Percentiles rank a stretch among this genome's conserved stretches.
phyloP scores from a whole-genome alignment of 1,284 basidiomycete species.

The Wallemia ichthyophaga region DNA sequence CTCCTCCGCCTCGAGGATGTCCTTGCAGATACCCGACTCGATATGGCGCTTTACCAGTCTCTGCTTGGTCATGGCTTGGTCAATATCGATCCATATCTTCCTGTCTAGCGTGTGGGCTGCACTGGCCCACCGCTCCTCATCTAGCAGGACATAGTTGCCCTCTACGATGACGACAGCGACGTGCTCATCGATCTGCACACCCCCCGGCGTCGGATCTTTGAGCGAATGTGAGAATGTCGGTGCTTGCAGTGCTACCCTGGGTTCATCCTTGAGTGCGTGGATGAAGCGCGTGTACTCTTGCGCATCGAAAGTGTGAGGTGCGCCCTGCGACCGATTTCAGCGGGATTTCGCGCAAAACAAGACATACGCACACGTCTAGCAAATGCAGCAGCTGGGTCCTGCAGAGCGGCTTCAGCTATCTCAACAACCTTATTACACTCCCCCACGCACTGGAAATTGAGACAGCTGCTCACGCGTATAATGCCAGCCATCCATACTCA shows the following conservation, averaged over 20 bases:
- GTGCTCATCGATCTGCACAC: slow-evolving; percentile 24
- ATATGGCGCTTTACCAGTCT: slow-evolving; percentile 46
- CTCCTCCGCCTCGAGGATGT: slow-evolving; percentile 32
- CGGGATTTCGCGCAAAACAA: neutral
- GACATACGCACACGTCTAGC: neutral
- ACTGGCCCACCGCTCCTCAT: slow-evolving; percentile 36
- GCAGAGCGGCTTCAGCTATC: neutral
- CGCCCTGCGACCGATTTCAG: slow-evolving; percentile 22
- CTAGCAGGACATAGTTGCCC: slow-evolving; percentile 48
- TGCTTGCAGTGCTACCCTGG: slow-evolving; percentile 11
- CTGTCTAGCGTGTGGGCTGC: slow-evolving; percentile 40
- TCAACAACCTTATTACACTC: neutral
- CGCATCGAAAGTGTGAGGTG: slow-evolving; percentile 27
- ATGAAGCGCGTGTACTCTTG: slow-evolving; percentile 41
- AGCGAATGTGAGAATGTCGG: slow-evolving; percentile 19
- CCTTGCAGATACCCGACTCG: slow-evolving; percentile 34
- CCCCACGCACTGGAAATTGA: slow-evolving; percentile 32
- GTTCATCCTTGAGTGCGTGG: slow-evolving; percentile 32
- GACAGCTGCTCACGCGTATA: slow-evolving; percentile 21
- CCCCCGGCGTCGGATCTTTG: slow-evolving; percentile 21
- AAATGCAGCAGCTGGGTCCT: neutral
- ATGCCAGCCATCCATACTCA: slow-evolving; percentile 68
- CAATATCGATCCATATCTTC: slow-evolving; percentile 41
- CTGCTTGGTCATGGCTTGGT: slow-evolving; percentile 26
- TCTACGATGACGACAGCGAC: slow-evolving; percentile 55